Evolutionary conservation across 345 rosid species (phyloP).

Genomic region (Leavenworthia alabamica): DNA sequence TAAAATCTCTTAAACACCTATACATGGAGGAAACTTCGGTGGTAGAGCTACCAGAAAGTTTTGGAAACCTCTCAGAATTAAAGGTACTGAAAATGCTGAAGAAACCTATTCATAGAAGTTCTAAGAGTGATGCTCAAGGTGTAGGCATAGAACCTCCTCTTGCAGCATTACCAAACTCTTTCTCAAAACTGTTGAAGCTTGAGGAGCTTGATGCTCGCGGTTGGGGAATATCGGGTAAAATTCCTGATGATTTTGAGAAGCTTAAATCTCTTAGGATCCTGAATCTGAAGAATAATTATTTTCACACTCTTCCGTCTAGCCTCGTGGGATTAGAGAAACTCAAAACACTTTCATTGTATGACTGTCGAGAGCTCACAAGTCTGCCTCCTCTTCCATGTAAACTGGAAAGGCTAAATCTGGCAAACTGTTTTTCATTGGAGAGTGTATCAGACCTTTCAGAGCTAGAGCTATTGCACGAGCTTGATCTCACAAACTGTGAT

Average conservation of each 20-base stretch:
- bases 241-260: slow-evolving; percentile 15
- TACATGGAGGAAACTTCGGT: slow-evolving; percentile 14
- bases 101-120: slow-evolving; percentile 22
- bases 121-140: no score
- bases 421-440: slow-evolving; percentile 25
- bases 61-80: slow-evolving; percentile 27
- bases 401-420: slow-evolving; percentile 15
- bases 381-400: slow-evolving; percentile 19
- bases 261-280: background rate
- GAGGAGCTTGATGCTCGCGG: slow-evolving; percentile 28
- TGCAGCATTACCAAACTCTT: slow-evolving; percentile 10
- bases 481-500: slow-evolving; percentile 20
- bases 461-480: background rate
- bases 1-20: slow-evolving; percentile 18
- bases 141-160: background rate
- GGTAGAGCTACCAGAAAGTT: slow-evolving; percentile 13
- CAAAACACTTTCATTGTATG: slow-evolving; percentile 13
- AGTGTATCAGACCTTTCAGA: slow-evolving; percentile 13
- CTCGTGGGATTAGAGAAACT: slow-evolving; percentile 13
- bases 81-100: slow-evolving; percentile 19
- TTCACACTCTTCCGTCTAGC: slow-evolving; percentile 21
- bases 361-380: slow-evolving; percentile 26
- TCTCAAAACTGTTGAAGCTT: slow-evolving; percentile 19
- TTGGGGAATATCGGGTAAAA: slow-evolving; percentile 19
- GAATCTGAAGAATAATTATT: slow-evolving; percentile 18